Evolutionary conservation across 2,329 filamentous ascomycete species (phyloP), one percentile per base, ranked within the genome.

Genomic region (Colletotrichum paranaense): DNA sequence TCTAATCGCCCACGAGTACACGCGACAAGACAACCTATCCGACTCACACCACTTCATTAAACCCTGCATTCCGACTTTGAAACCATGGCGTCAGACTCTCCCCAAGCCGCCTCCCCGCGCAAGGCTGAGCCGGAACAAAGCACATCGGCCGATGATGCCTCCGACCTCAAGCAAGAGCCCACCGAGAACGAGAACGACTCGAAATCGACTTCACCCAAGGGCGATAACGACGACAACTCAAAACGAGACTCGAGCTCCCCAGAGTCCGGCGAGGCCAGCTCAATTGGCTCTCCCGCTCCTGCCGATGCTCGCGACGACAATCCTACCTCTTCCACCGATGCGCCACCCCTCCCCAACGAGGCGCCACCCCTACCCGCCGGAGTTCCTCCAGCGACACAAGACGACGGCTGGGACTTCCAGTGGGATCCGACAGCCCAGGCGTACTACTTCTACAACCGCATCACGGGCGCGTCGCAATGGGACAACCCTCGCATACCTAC

Each of bases 361-460:
- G 75, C 77, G 4, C 85, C 86, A 4, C 85, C 85, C 0, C 77
- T 88, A 7, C 86, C 86, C 2, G 77, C 80, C 58, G 86, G 87
- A 71, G 82, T 83, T 16, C 77, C 80, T 62, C 84, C 87, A 78
- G 75, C 87, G 66, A 88, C 92, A 71, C 90, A 92, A 80, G 89
- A 92, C 73, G 91, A 92, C 77, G 95, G 95, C 72, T 98, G 95
- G 95, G 91, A 93, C 72, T 91, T 91, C 46, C 87, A 93, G 72
- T 97, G 94, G 93, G 94, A 97, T 78, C 83, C 88, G 28, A 87
- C 82, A 64, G 87, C 89, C 1, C 88, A 92, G 75, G 88, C 91
- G 5, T 97, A 92, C 85, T 97, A 95, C 84, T 98, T 97, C 84
- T 92, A 92, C 86, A 98, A 97, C 81, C 91, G 92, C 76, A 92